Evolutionary conservation across 495 filamentous ascomycete species (phyloP), one percentile per base, ranked within the genome.

Genomic region (Neurospora sp.): DNA sequence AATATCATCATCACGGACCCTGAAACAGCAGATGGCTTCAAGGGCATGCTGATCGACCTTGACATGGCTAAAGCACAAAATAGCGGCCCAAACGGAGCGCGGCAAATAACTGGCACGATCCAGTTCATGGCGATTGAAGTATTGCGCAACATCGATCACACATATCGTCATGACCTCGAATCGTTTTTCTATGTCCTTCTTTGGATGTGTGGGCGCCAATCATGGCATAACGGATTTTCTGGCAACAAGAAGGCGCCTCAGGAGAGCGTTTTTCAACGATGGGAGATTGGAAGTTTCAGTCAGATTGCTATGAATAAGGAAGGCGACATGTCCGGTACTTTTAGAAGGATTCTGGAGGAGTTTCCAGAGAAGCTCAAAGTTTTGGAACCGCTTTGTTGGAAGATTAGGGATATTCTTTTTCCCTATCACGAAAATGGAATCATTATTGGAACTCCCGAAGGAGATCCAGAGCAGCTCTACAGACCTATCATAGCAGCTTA

Each of bases 101-200:
- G 35, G 14, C 14, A 42, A 8, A 73, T 76, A 69, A 75, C 70
- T 39, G 75, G 74, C 41, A 80, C 76, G 37, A 74, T 72, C 69
- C 72, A 72, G 69, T 82, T 82, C 59, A 81, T 85, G 73, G 82
- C 83, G 22, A 83, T 84, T 74, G 75, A 82, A 48, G 78, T 85
- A 40, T 73, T 85, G 69, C 68, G 76, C 71, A 73, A 76, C 40
- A 70, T 80, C 70, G 59, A 72, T 40, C 76, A 82, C 73, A 83
- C 75, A 41, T 82, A 83, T 75, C 79, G 76, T 7, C 79, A 83
- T 72, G 81, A 83, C 73, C 75, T n/a, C n/a, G n/a, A n/a, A n/a
- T n/a, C n/a, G n/a, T n/a, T n/a, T n/a, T n/a, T n/a, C n/a, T n/a
- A n/a, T n/a, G n/a, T n/a, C n/a, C n/a, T n/a, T n/a, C n/a, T n/a